Percentiles rank a stretch among this genome's conserved stretches.
phyloP scores from a whole-genome alignment of 169 alveolate species.

The Eimeria sp. region DNA sequence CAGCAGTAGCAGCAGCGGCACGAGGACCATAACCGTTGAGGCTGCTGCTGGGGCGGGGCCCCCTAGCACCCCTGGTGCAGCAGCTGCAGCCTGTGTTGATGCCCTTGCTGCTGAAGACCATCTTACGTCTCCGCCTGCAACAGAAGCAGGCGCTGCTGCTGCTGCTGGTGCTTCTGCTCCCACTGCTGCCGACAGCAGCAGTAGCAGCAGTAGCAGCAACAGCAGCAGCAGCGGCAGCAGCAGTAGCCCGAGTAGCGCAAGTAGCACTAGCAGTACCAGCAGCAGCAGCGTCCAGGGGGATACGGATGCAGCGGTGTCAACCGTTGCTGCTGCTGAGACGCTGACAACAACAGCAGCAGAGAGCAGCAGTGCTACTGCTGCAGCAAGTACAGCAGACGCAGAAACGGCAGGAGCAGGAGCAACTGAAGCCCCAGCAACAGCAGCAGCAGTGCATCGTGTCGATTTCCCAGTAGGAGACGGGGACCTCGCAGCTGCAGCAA shows the following conservation, averaged over 20 bases:
- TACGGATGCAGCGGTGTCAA: background rate
- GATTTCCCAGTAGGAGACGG: too few species aligned
- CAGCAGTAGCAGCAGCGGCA: too few species aligned
- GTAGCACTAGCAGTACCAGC: too few species aligned
- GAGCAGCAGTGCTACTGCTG: too few species aligned
- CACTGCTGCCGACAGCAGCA: too few species aligned
- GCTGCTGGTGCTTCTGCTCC: constrained; percentile 8
- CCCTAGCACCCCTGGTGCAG: background rate
- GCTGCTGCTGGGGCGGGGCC: constrained; percentile 3
- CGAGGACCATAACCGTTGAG: background rate
- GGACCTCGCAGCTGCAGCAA: too few species aligned
- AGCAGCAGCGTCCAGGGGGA: too few species aligned
- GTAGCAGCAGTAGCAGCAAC: constrained; percentile 13
- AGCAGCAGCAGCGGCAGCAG: background rate
- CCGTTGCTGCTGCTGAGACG: constrained; percentile 11
- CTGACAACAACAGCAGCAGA: background rate
- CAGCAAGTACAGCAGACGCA: too few species aligned
- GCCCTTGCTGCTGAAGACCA: background rate
- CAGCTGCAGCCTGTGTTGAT: constrained; percentile 8
- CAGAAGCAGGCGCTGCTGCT: background rate
- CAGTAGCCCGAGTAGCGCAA: background rate
- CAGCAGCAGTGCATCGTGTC: background rate
- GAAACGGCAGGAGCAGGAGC: background rate
- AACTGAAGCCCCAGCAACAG: constrained; percentile 1
- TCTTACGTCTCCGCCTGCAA: background rate